Evolutionary conservation across 208 protist species (phyloP), one percentile per base, ranked within the genome.

Genomic region (Leishmania gerbilli): DNA sequence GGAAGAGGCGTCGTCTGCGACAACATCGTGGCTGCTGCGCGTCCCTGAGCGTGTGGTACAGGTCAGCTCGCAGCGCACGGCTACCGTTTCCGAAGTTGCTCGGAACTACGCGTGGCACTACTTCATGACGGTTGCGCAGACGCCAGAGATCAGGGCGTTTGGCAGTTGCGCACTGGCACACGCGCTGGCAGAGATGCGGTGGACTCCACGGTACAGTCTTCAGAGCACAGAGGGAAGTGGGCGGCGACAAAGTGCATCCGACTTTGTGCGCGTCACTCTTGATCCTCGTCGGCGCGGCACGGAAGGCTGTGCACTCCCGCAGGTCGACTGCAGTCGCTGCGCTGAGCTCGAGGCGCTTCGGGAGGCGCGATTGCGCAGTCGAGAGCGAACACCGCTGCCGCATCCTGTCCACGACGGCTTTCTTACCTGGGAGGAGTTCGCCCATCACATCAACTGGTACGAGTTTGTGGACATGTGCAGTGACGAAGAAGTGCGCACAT

Each of bases 371-470:
- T 71, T 90, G 53, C 88, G 88, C 21, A 87, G 88, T 0, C 83
- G 84, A 27, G 83, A 84, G 64, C 76, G 88, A 3, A 90, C 79
- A n/a, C 89, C 89, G 37, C 84, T 97, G 15, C 93, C 91, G 5
- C 93, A 93, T 76, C 93, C 91, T 0, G 60, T 80, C 27, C 72
- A 67, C n/a, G 88, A 89, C 11, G 90, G 90, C 60, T 53, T 89
- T n/a, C 7, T 97, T 56, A 94, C 89, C 19, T 94, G 90, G 88
- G 79, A 84, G 7, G 92, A 97, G 83, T 93, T 91, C 47, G 77
- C 83, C 5, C 93, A 97, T 65, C 93, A 97, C 78, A 74, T 95
- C 15, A 87, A 89, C 49, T 97, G 93, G 92, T 84, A 81, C 42
- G 91, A 95, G 80, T 92, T 97, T 82, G 83, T 90, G 34, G 74